phyloP scores from a whole-genome alignment of 2,329 filamentous ascomycete species.

The Leptographium wingfieldii region DNA sequence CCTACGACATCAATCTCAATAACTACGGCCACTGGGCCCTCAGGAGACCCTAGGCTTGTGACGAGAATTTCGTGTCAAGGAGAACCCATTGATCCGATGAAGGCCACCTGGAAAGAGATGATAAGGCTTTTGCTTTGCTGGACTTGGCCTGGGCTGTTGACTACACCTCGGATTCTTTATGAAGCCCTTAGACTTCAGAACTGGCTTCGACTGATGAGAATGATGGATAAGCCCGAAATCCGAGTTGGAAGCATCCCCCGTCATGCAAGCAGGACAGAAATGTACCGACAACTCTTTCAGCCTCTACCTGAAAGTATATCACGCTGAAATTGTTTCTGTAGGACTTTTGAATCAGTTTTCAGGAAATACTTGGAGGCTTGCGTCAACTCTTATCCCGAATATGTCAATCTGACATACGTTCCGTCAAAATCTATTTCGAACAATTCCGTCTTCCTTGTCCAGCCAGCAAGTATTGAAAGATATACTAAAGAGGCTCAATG shows the following conservation, averaged over 20 bases:
- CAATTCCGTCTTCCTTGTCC: neutral
- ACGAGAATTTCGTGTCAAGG: neutral
- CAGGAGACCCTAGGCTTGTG: neutral
- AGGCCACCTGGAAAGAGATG: neutral
- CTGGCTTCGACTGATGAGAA: neutral
- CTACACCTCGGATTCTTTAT: neutral
- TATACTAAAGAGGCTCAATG: neutral
- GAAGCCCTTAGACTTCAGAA: neutral
- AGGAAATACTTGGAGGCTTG: neutral
- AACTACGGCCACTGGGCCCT: neutral
- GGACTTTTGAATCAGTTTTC: neutral
- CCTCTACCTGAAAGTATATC: too few species aligned
- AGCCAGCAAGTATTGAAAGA: neutral
- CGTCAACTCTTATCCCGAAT: neutral
- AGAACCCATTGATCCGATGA: neutral
- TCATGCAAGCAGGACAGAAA: neutral
- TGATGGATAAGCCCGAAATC: neutral
- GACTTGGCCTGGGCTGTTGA: neutral
- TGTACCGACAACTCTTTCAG: neutral
- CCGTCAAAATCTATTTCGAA: neutral
- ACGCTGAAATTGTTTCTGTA: neutral
- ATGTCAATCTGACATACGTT: neutral
- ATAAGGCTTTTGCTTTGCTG: neutral
- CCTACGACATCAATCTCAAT: neutral
- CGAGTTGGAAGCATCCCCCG: neutral